Evolutionary conservation across 1,284 basidiomycete genomes (phyloP), one percentile per base, ranked within the genome.

Genomic region (Ceratobasidium theobromae): DNA sequence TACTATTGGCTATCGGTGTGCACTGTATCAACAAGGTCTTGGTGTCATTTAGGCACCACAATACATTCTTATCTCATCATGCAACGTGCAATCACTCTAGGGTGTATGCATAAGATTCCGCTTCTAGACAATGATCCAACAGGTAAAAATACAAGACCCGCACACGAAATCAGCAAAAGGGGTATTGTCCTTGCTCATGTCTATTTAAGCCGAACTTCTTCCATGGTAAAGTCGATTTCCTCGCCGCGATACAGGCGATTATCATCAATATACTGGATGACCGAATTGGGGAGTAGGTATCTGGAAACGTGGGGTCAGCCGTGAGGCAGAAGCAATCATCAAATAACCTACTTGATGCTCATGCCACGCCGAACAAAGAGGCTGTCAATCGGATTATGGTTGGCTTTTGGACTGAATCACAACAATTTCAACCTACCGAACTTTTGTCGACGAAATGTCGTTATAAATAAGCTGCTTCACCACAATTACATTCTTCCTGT

Each of bases 391-490:
- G 6, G 38, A 35, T n/a, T 70, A 70, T 33, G 18, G 32, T 18
- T 38, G 65, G 28, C 35, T 41, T 27, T 58, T 40, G n/a, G 41
- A 65, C 33, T 30, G 66, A 40, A 68, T 32, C 40, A 53, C 14
- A 14, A 30, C 18, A 41, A 32, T 18, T 30, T 25, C 27, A 46
- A 48, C 46, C 35, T 27, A 48, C 28, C 81, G 75, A 67, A 94
- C 93, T 80, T 98, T 98, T 28, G 95, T 97, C 68, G 90, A 93
- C 16, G 93, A 96, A 53, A 99, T 96, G 75, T 99, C 96, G 76
- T 99, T 99, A 77, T 98, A 95, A 72, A 99, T 98, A 62, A 98
- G 85, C 77, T 99, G 96, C 66, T 92, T 89, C 73, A 97, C 91
- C 71, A 98, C 87, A 74, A 94, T 88, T 70, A 99, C 95, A 76